Evolutionary conservation across 306 rosid genomes (phyloP), one percentile per base, ranked within the genome.

Genomic region (Styphnolobium japonicum): DNA sequence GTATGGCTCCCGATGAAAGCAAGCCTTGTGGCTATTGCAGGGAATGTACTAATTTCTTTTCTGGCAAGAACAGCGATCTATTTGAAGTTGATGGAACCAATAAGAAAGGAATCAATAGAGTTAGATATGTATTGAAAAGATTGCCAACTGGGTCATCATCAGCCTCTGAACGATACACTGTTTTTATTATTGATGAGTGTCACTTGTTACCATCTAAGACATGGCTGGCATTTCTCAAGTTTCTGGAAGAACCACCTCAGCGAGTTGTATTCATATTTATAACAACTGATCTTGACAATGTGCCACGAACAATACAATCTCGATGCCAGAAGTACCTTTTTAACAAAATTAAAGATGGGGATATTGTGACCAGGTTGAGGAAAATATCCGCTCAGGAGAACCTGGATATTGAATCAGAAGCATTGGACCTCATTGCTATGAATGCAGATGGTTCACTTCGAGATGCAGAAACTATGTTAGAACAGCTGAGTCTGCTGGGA

Each of bases 361-460:
- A 93, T 77, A 91, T 95, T 53, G 88, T 89, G 51, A 84, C 87
- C 45, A 89, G 97, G 87, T 84, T 95, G 86, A 89, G 81, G 85
- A 93, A 86, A 69, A 88, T 95, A 84, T 88, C 93, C 76, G 79
- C 85, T 29, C 86, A 87, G 45, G 99, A 95, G 77, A 91, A 79
- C 82, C 84, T 95, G 29, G 96, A 95, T 75, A 89, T 89, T 78
- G 98, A 93, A 83, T 79, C 86, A 63, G 96, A 93, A 87, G 96
- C 99, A n/a, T 82, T 95, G 82, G 93, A 93, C 68, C 91, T 95
- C 87, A 95, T 95, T 83, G 98, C 98, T 42, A 70, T 86, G 87
- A 93, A 95, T 82, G 99, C 98, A 11, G 97, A 95, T 79, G 99
- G 99, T 82, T 93, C 98, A 43, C 99, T 95, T 89, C 91, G 94